These are phyloP conservation scores for Plectosphaerella plurivora DNA, from an alignment of 2,329 filamentous ascomycete species.

Conservation along the genomic window DNA sequence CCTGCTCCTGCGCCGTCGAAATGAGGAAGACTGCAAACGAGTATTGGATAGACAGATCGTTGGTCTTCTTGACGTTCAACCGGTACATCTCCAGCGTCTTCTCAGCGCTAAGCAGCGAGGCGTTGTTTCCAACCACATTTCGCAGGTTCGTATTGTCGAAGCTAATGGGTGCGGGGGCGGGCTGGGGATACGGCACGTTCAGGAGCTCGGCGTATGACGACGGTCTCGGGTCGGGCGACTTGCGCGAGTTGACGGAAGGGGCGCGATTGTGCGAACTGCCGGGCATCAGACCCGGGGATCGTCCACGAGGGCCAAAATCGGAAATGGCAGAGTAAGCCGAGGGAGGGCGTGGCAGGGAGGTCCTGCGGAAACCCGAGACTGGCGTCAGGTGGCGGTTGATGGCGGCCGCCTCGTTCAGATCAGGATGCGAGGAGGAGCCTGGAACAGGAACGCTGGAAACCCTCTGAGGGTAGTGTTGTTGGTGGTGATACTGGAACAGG, in stretches of 20 bases:
- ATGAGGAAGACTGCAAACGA: slow-evolving; percentile 95
- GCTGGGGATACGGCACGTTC: slow-evolving; percentile 75
- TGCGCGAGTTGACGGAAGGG: slow-evolving; percentile 46
- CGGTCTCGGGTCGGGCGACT: slow-evolving; percentile 50
- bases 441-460: slow-evolving; percentile 37
- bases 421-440: slow-evolving; percentile 45
- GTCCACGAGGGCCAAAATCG: slow-evolving; percentile 61
- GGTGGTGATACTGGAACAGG: slow-evolving; percentile 60
- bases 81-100: slow-evolving; percentile 98
- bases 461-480: slow-evolving; percentile 39
- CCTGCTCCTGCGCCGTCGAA: slow-evolving; percentile 78
- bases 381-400: slow-evolving; percentile 62
- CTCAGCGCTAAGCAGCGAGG: slow-evolving; percentile 82
- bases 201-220: slow-evolving; percentile 56
- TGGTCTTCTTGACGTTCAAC: slow-evolving; percentile 95
- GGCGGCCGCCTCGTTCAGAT: slow-evolving; percentile 41
- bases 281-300: slow-evolving; percentile 47
- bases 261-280: slow-evolving; percentile 39
- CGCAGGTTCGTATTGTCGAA: slow-evolving; percentile 81
- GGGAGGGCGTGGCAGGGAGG: slow-evolving; percentile 61
- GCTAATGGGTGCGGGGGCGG: slow-evolving; percentile 58
- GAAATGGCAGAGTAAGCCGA: slow-evolving; percentile 75
- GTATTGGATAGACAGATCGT: slow-evolving; percentile 84
- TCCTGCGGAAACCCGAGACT: slow-evolving; percentile 45
- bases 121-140: slow-evolving; percentile 78